Base-by-base conservation (phyloP, 208 protist genomes). In the Acanthamoeba healyi region DNA sequence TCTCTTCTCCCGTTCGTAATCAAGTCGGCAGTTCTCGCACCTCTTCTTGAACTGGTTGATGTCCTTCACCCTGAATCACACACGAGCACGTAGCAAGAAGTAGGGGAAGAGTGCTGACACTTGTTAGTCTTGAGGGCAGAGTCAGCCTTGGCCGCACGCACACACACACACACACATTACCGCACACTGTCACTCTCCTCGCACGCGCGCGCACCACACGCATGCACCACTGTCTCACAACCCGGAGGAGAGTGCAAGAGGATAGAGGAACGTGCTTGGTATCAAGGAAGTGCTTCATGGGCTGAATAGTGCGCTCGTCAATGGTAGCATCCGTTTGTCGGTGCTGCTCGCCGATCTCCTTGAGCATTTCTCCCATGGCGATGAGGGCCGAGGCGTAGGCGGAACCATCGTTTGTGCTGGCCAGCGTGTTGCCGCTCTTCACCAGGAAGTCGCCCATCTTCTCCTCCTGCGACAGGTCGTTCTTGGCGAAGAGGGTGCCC, bases 1-100 rank as follows among this genome's bases (percentile, higher is more conserved):
- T 56, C 74, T 32, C 74, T 84, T 84, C n/a, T 84, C 74, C 9
- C 74, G 38, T 29, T 84, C 74, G 42, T 84, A 84, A 44, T 84
- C 74, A 19, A 84, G 74, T 22, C 74, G 17, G 24, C 74, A 58
- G 42, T 84, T 84, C 29, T 84, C 74, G 44, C 22, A n/a, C 38
- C 44, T n/a, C 44, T 84, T 84, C 74, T 84, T 84, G 26, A 84
- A 38, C 29, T 84, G 74, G 44, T 84, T 84, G 24, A 84, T 84
- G 74, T 84, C 74, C 19, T 84, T 84, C 26, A 84, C 32, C 74
- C 74, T 84, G 40, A 46, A 79, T 79, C 17, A 44, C 6, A 2
- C 42, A 14, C 36, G 46, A 40, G 26, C 19, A 84, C 10, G 29
- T 32, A 24, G 5, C 6, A 24, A 58, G 58, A 84, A 84, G 42